Evolutionary conservation across 768 basidiomycete genomes (phyloP), one percentile per base, ranked within the genome.

Genomic region (Termitomyces sp.): DNA sequence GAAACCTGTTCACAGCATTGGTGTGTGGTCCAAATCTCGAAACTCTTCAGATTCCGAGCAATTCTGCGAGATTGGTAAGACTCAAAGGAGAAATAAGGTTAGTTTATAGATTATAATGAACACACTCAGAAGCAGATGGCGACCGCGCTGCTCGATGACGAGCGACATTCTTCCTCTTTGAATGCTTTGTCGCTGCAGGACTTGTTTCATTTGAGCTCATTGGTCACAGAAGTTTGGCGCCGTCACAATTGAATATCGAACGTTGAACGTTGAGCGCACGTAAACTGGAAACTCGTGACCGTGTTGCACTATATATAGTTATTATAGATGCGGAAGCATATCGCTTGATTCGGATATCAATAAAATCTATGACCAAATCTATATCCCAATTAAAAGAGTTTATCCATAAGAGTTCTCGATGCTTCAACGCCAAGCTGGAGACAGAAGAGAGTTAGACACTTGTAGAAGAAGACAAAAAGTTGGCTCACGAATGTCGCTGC

Each of bases 341-440:
- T n/a, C n/a, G 22, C 7, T 42, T 18, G 24, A 32, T 38, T n/a
- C 22, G 44, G 58, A 46, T 51, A 52, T 52, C 28, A 39, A 45
- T n/a, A 35, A 8, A 42, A 59, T 51, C 58, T 51, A 35, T 46
- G 28, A 20, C 7, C 22, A 49, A 59, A 38, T 62, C 42, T 38
- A 62, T 40, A 15, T 33, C 33, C 39, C 16, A 24, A 44, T 71
- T 67, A 84, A 64, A 84, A 89, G 7, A 92, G 63, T 62, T 75
- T 75, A 72, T 98, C 90, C 81, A 97, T 83, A 8, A 88, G 48
- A 72, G 92, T 92, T 76, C 94, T 83, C 61, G 93, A 92, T 32
- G 89, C 85, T 72, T 98, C 96, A 7, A 98, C 96, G 39, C 96
- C 96, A 57, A 97, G 85, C 92, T 94, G 68, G 24, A 69, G 36